Percentiles rank a stretch among this genome's conserved stretches.
These are phyloP conservation scores for Kodamaea kaohsiungensis DNA, from an alignment of 805 yeast genomes.

Conservation along the genomic window DNA sequence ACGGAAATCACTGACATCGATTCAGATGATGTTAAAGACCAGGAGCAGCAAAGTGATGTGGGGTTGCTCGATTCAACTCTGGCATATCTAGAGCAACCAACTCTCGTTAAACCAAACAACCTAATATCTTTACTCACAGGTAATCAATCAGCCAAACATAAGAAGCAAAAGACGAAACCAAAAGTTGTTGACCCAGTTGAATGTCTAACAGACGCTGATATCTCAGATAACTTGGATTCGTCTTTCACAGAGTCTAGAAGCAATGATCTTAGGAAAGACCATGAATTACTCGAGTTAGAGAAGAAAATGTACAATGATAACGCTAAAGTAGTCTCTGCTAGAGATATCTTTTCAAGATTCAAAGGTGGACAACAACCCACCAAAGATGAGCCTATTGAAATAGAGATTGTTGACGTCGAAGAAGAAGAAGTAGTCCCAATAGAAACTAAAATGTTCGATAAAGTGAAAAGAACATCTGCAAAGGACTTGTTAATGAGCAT, in stretches of 20 bases:
- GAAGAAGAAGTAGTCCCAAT: slow-evolving; percentile 3
- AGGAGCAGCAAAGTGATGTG: background rate
- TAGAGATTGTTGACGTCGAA: slow-evolving; percentile 6
- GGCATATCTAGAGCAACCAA: background rate
- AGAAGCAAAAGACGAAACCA: slow-evolving; percentile 10
- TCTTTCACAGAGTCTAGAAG: slow-evolving; percentile 15
- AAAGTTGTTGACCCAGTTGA: background rate
- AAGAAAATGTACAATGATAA: slow-evolving; percentile 17
- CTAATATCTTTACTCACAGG: slow-evolving; percentile 20
- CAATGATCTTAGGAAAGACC: slow-evolving; percentile 16
- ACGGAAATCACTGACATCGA: slow-evolving; percentile 14
- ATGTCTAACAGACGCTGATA: slow-evolving; percentile 3
- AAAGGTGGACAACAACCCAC: no score
- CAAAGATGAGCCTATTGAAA: slow-evolving; percentile 3
- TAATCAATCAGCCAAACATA: slow-evolving; percentile 9
- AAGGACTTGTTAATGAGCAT: slow-evolving; percentile 26
- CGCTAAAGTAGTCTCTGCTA: slow-evolving; percentile 19
- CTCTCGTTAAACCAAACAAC: background rate
- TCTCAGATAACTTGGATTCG: slow-evolving; percentile 11
- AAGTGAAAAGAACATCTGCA: slow-evolving; percentile 28
- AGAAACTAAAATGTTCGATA: slow-evolving; percentile 23
- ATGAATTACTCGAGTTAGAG: slow-evolving; percentile 24
- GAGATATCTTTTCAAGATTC: slow-evolving; percentile 19
- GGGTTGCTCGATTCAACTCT: background rate
- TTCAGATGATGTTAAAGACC: background rate